Percentiles rank a stretch among this genome's conserved stretches.
Conservation (phyloP, 345 rosid species). For the Laguncularia racemosa region DNA sequence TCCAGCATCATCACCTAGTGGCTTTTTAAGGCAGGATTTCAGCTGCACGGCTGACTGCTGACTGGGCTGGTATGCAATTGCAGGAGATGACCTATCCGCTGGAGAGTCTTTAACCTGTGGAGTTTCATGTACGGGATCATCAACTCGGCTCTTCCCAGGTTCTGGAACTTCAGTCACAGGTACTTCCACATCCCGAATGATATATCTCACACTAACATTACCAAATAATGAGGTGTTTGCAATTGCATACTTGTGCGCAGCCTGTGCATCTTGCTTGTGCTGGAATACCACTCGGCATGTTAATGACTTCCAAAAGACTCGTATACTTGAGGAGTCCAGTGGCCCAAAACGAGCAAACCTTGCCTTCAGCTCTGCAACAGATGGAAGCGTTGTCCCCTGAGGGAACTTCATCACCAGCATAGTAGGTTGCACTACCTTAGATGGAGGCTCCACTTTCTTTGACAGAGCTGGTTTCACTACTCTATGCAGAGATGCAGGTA, state of each 20-base stretch:
- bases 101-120: constrained; percentile 27
- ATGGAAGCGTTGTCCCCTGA: constrained; percentile 80
- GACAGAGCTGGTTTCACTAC: constrained; percentile 28
- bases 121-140: constrained; percentile 26
- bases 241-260: constrained; percentile 66
- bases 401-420: constrained; percentile 99
- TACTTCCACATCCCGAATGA: constrained; percentile 59
- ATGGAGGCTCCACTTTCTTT: constrained; percentile 36
- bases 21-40: constrained; percentile 82
- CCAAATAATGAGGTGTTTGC: constrained; percentile 67
- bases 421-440: constrained; percentile 73
- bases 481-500: constrained; percentile 23
- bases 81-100: constrained; percentile 26
- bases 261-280: constrained; percentile 75
- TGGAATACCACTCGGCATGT: constrained; percentile 90
- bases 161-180: constrained; percentile 50
- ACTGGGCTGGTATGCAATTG: constrained; percentile 16
- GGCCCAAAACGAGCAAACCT: constrained; percentile 93
- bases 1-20: constrained; percentile 38
- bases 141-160: constrained; percentile 35
- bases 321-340: constrained; percentile 74
- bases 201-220: constrained; percentile 59
- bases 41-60: constrained; percentile 48
- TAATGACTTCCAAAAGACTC: constrained; percentile 87
- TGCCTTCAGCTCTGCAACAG: constrained; percentile 80